Evolutionary conservation across 31 red algal genomes (phyloP), one percentile per base, ranked within the genome.

Genomic region (Endocladia muricata): DNA sequence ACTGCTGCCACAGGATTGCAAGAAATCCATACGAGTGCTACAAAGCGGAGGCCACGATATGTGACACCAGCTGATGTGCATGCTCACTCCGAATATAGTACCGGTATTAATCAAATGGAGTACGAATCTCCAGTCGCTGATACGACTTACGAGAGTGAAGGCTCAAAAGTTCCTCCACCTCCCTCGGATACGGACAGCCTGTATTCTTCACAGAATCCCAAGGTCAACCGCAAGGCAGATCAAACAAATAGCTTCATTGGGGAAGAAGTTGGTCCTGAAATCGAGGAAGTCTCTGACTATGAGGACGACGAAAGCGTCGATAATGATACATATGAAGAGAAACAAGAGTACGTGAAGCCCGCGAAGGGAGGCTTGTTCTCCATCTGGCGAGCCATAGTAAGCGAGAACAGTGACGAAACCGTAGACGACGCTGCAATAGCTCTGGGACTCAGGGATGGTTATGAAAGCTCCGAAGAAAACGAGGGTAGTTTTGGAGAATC

Each of bases 371-470:
- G 69, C 13, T 58, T 86, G 4, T 21, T 48, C 0, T 78, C 73
- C 17, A 58, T 86, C 32, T 86, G 83, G 83, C 61, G 63, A 69
- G 83, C 83, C 2, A 86, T 86, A 63, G 73, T 86, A 28, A 72
- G 83, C 47, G 83, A 86, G 61, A 78, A 86, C 31, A 41, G 30
- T 19, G 83, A 86, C 43, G 83, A 86, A 7, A 78, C 83, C 41
- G 73, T 86, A 3, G 83, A 86, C 64, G 83, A 86, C 62, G 83
- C 83, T 23, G 83, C 83, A 23, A 63, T 70, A 60, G 83, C 73
- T 31, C 37, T 86, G 1, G 83, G 83, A 8, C 52, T 78, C 2
- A 13, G 49, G 28, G 55, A 72, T 61, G 67, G 76, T 9, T 43
- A 51, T 40, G 40, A 42, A 23, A 37, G 17, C 23, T 75, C 74